phyloP scores from a whole-genome alignment of 352 stramenopile genomes.

The Thalassiosira sp. region DNA sequence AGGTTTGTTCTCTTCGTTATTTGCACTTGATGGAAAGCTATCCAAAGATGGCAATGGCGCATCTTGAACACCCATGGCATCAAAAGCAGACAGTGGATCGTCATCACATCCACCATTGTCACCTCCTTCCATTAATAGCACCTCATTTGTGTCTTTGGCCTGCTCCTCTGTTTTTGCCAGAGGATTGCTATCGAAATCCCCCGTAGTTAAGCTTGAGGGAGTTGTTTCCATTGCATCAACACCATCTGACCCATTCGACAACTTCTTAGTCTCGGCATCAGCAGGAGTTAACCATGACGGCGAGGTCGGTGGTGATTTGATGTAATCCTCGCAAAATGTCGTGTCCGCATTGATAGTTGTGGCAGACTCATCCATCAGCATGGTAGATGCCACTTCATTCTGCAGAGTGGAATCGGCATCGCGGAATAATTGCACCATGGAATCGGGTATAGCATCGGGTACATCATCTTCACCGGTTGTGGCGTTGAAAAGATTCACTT shows the following conservation, averaged over 20 bases:
- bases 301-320: too few species aligned
- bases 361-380: background rate
- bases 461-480: background rate
- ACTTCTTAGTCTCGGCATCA: background rate
- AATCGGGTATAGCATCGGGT: too few species aligned
- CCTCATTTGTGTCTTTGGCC: background rate
- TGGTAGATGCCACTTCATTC: too few species aligned
- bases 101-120: background rate
- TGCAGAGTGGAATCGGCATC: background rate
- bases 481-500: conserved; percentile 8
- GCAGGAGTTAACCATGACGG: too few species aligned
- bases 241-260: background rate
- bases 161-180: background rate
- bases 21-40: conserved; percentile 14
- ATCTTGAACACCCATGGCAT: conserved; percentile 15
- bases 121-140: background rate
- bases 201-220: background rate
- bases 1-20: background rate
- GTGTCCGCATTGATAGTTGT: background rate
- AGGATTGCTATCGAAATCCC: background rate
- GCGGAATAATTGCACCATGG: background rate
- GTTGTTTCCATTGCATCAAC: background rate
- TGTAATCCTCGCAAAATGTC: too few species aligned
- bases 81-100: conserved; percentile 23
- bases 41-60: conserved; percentile 8